Conservation (phyloP, 2,329 filamentous ascomycete species). For the Bimuria novae-zelandiae region DNA sequence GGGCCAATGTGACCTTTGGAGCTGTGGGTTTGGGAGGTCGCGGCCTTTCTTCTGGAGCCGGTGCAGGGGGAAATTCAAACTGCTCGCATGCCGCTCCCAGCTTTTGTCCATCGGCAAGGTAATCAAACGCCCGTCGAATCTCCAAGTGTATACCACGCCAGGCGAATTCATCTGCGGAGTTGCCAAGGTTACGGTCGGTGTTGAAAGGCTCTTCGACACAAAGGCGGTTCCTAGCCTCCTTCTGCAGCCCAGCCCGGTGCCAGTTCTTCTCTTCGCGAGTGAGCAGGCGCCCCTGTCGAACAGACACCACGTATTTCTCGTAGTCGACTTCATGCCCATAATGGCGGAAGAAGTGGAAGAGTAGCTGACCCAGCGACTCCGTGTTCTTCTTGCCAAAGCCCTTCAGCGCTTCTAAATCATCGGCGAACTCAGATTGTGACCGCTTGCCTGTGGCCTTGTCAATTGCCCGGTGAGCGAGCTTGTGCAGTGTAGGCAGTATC, state of each 20-base stretch:
- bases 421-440: slow-evolving; percentile 75
- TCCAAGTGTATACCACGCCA: slow-evolving; percentile 91
- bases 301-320: slow-evolving; percentile 79
- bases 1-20: slow-evolving; percentile 59
- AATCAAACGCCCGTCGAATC: slow-evolving; percentile 82
- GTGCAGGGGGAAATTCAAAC: slow-evolving; percentile 73
- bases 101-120: slow-evolving; percentile 73
- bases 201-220: slow-evolving; percentile 99
- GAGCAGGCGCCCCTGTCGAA: slow-evolving; percentile 77
- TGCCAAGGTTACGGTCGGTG: slow-evolving; percentile 83
- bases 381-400: slow-evolving; percentile 80
- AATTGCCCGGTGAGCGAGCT: slow-evolving; percentile 66
- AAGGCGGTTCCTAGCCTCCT: slow-evolving; percentile 69
- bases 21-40: slow-evolving; percentile 53
- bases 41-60: slow-evolving; percentile 65
- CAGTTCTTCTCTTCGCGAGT: slow-evolving; percentile 87
- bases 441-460: slow-evolving; percentile 64
- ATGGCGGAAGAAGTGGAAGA: slow-evolving; percentile 94
- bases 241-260: slow-evolving; percentile 63
- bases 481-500: slow-evolving; percentile 83
- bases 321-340: slow-evolving; percentile 95
- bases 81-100: slow-evolving; percentile 84
- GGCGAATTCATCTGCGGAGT: slow-evolving; percentile 93
- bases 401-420: slow-evolving; percentile 75
- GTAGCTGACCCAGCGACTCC: slow-evolving; percentile 79